These are phyloP conservation scores for Oidium heveae DNA, from an alignment of 2,329 filamentous ascomycete genomes.

Conservation along the genomic window DNA sequence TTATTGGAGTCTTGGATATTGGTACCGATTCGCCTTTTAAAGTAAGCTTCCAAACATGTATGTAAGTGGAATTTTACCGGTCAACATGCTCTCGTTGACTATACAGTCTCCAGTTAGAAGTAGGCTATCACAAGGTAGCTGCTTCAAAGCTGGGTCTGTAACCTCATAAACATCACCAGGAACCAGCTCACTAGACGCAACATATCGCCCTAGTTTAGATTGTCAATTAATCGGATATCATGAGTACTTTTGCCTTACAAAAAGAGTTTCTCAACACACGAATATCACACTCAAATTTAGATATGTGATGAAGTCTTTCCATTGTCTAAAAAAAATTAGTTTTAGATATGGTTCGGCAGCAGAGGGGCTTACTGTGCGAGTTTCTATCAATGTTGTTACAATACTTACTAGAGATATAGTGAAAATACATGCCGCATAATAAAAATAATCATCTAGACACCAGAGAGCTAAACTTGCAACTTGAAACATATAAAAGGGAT, in stretches of 20 bases:
- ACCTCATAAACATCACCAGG: slow-evolving; percentile 94
- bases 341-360: slow-evolving; percentile 1
- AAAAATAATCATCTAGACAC: slow-evolving; percentile 93
- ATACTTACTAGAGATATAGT: slow-evolving; percentile 87
- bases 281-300: slow-evolving; percentile 83
- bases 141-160: slow-evolving; percentile 68
- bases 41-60: slow-evolving; percentile 2
- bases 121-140: slow-evolving; percentile 81
- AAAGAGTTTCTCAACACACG: slow-evolving; percentile 85
- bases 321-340: slow-evolving; percentile 35
- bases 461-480: slow-evolving; percentile 81
- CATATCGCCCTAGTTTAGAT: slow-evolving; percentile 38
- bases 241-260: slow-evolving; percentile 27
- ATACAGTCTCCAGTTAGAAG: slow-evolving; percentile 87
- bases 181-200: slow-evolving; percentile 68
- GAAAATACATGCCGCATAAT: slow-evolving; percentile 89
- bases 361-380: slow-evolving; percentile 37
- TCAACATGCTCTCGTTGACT: slow-evolving; percentile 98
- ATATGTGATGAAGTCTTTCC: slow-evolving; percentile 72
- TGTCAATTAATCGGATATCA: background rate
- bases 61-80: slow-evolving; percentile 21
- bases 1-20: slow-evolving; percentile 73
- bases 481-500: slow-evolving; percentile 97
- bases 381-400: slow-evolving; percentile 69
- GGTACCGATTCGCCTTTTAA: slow-evolving; percentile 71